These are phyloP conservation scores for Aureobasidium vineae DNA, from an alignment of 2,329 filamentous ascomycete species.

Conservation along the genomic window DNA sequence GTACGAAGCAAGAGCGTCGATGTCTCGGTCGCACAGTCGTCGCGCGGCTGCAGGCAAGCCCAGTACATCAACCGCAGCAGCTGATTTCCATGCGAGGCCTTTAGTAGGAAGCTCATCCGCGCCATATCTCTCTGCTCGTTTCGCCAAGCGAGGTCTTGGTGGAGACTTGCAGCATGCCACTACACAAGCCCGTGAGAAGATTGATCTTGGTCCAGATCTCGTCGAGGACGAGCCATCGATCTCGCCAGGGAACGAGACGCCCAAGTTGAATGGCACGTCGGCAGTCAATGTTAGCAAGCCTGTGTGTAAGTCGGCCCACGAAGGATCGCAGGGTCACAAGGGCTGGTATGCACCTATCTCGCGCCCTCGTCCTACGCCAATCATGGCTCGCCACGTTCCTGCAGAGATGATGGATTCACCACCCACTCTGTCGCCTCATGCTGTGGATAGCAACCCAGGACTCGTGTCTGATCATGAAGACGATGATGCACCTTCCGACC, in stretches of 20 bases:
- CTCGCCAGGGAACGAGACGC: background rate
- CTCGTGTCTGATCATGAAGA: slow-evolving; percentile 53
- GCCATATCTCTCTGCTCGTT: slow-evolving; percentile 45
- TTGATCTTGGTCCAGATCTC: slow-evolving; percentile 36
- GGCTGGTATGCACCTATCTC: slow-evolving; percentile 32
- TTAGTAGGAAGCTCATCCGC: slow-evolving; percentile 31
- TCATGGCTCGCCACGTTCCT: slow-evolving; percentile 30
- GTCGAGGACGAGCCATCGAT: slow-evolving; percentile 26
- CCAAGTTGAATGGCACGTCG: background rate
- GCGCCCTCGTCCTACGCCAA: slow-evolving; percentile 37
- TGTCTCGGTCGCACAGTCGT: background rate
- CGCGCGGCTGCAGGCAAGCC: background rate
- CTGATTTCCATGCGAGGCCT: slow-evolving; percentile 8
- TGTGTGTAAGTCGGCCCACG: slow-evolving; percentile 28
- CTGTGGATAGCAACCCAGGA: slow-evolving; percentile 51
- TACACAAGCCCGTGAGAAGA: slow-evolving; percentile 35
- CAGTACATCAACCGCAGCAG: background rate
- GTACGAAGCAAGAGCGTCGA: slow-evolving; percentile 19
- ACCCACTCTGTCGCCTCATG: slow-evolving; percentile 44
- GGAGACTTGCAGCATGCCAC: slow-evolving; percentile 40
- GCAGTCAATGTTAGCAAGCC: background rate
- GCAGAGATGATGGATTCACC: slow-evolving; percentile 36
- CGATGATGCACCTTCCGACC: slow-evolving; percentile 44
- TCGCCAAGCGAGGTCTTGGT: slow-evolving; percentile 44
- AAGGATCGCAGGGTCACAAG: slow-evolving; percentile 35